Percentiles rank a stretch among this genome's conserved stretches.
These are phyloP conservation scores for Diaporthe citri DNA, from an alignment of 2,329 filamentous ascomycete species.

Conservation along the genomic window DNA sequence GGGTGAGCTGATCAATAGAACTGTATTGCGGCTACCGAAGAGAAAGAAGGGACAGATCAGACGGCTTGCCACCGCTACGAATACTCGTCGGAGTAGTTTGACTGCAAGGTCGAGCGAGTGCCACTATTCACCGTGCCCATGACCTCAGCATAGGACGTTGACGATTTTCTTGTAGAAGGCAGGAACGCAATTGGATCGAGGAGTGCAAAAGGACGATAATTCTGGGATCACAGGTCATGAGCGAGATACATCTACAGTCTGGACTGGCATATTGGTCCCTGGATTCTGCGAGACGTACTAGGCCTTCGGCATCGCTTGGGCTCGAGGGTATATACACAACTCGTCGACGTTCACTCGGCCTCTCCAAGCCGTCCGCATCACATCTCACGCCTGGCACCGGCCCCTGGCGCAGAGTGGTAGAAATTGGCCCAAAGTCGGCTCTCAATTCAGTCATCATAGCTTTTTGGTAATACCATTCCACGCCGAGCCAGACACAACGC, in stretches of 20 bases:
- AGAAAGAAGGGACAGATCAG: too few species aligned
- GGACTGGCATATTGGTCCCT: conserved; percentile 1
- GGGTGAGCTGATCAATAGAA: too few species aligned
- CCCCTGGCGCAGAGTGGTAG: conserved; percentile 11
- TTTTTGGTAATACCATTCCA: conserved; percentile 44
- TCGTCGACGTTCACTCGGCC: not conserved
- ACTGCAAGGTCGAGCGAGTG: too few species aligned
- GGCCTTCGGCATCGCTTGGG: not conserved
- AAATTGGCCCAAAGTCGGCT: conserved; percentile 22
- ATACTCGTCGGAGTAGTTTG: too few species aligned
- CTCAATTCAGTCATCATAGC: conserved; percentile 44
- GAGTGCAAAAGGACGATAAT: rapidly evolving
- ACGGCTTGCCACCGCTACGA: too few species aligned
- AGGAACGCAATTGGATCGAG: not conserved
- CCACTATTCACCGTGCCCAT: too few species aligned
- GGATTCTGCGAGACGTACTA: not conserved
- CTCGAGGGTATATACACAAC: not conserved
- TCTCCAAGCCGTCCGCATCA: not conserved
- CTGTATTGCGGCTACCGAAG: too few species aligned
- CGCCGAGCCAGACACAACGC: conserved; percentile 52
- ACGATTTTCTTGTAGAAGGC: not conserved
- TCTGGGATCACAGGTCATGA: not conserved
- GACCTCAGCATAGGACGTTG: not conserved
- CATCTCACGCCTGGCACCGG: conserved; percentile 6
- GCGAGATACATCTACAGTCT: not conserved